Evolutionary conservation across 768 basidiomycete genomes (phyloP).

Genomic region (Psilocybe sp.): DNA sequence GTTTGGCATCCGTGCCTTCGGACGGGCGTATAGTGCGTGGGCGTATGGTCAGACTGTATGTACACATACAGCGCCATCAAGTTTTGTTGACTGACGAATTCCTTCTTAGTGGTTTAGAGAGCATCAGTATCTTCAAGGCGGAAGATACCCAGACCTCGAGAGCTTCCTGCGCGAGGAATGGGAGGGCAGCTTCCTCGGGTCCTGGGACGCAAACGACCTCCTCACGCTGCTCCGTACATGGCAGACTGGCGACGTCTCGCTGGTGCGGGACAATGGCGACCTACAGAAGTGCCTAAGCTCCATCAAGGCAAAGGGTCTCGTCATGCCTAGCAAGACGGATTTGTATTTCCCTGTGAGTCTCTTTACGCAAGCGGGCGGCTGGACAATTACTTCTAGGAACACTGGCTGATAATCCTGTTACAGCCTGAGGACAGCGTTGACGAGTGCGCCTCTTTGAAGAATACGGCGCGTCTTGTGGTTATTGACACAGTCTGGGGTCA

Average conservation of each 20-base stretch:
- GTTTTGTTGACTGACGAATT: not conserved
- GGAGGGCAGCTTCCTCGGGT: constrained; percentile 40
- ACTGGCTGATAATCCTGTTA: not conserved
- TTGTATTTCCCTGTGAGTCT: constrained; percentile 50
- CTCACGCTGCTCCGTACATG: constrained; percentile 48
- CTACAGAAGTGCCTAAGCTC: constrained; percentile 35
- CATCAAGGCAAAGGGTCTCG: constrained; percentile 50
- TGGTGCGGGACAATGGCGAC: constrained; percentile 39
- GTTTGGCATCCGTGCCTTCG: constrained; percentile 53
- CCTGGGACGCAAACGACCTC: constrained; percentile 57
- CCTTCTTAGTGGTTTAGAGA: constrained; percentile 52
- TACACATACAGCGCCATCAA: not conserved
- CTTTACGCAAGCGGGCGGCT: not conserved
- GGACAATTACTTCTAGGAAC: not conserved
- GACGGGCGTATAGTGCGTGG: constrained; percentile 55
- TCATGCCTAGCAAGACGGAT: constrained; percentile 61
- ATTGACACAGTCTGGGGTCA: constrained; percentile 61
- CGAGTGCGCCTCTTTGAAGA: constrained; percentile 42
- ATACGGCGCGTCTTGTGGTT: constrained; percentile 42
- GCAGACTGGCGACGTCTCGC: constrained; percentile 47
- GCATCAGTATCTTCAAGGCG: constrained; percentile 39
- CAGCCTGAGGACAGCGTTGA: constrained; percentile 53
- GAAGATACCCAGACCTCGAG: constrained; percentile 45
- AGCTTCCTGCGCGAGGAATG: constrained; percentile 50
- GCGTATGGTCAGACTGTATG: constrained; percentile 54